Evolutionary conservation across 1,139 yeast genomes (phyloP), one percentile per base, ranked within the genome.

Genomic region (Geotrichum histeridarum): DNA sequence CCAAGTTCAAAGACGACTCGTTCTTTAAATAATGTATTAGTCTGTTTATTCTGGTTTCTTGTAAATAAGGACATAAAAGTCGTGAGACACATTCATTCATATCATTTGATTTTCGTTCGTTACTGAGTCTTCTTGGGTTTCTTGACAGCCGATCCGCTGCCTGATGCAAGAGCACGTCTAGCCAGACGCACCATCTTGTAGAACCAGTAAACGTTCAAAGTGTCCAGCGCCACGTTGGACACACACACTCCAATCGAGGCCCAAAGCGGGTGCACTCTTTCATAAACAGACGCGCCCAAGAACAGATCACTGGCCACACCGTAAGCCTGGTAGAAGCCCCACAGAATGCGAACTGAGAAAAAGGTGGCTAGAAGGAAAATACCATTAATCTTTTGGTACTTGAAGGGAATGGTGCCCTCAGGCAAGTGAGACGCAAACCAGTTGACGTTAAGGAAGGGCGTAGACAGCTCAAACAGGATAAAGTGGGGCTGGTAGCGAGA

Each of bases 401-500:
- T 74, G 37, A 76, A 78, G 50, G 82, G 76, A 56, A 84, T 65
- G 14, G 78, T 70, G 7, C 75, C 75, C 4, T 75, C 75, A 1
- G 95, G 90, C 54, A 87, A 78, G 64, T 84, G 84, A 52, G 86
- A 74, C 1, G 93, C 87, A 67, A 87, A 84, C 97, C 97, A 91
- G 71, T 95, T 86, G 60, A 90, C 70, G 72, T 93, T 91, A 56
- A 93, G 83, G 67, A 91, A 91, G 11, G 99, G 98, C 8, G 97
- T 93, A 18, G 96, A 87, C 56, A 86, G 77, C 71, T 93, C 99
- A 72, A 93, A 93, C 58, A 89, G 65, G 63, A 93, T 76, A 70
- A 93, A 93, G 8, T 84, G 81, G 0, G 96, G 94, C 15, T 89
- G 82, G 77, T 89, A 91, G 64, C 88, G 88, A 67, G 83, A 77